These are phyloP conservation scores for Xylaria sp. DNA, from an alignment of 2,329 filamentous ascomycete species.

Conservation along the genomic window DNA sequence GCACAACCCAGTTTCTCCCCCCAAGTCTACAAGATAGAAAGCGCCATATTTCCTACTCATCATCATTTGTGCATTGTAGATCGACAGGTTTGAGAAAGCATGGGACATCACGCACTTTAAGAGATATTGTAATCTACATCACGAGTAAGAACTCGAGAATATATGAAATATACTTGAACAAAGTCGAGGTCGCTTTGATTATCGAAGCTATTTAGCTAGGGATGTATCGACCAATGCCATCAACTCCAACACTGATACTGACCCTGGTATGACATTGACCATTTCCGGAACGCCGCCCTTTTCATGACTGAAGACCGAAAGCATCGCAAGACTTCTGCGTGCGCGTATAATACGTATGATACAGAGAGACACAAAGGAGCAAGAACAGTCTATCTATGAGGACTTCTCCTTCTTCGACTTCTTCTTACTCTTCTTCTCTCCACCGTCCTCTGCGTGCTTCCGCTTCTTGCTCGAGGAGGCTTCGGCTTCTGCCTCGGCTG, in stretches of 20 bases:
- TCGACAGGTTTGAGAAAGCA: too few species aligned
- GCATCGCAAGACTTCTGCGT: constrained; percentile 27
- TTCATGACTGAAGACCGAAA: constrained; percentile 24
- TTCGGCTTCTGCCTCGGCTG: constrained; percentile 50
- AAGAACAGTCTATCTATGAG: constrained; percentile 43
- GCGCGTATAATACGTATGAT: constrained; percentile 24
- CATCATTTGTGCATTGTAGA: too few species aligned
- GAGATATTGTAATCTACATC: too few species aligned
- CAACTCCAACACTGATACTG: constrained; percentile 33
- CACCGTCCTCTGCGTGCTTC: constrained; percentile 67
- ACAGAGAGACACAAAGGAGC: constrained; percentile 25
- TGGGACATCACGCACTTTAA: too few species aligned
- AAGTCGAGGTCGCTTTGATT: constrained; percentile 14
- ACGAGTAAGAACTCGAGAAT: not conserved
- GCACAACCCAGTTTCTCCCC: too few species aligned
- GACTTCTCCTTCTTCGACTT: constrained; percentile 66
- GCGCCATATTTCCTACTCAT: too few species aligned
- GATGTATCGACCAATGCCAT: constrained; percentile 26
- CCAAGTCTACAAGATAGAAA: too few species aligned
- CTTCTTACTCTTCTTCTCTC: constrained; percentile 63
- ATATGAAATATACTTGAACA: not conserved
- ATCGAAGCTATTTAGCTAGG: constrained; percentile 18
- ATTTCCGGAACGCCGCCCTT: constrained; percentile 35
- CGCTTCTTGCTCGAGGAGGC: constrained; percentile 66
- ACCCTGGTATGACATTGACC: constrained; percentile 32